Base-by-base conservation (phyloP, 2,329 filamentous ascomycete genomes). In the Graphilbum ipis-grandicollis region DNA sequence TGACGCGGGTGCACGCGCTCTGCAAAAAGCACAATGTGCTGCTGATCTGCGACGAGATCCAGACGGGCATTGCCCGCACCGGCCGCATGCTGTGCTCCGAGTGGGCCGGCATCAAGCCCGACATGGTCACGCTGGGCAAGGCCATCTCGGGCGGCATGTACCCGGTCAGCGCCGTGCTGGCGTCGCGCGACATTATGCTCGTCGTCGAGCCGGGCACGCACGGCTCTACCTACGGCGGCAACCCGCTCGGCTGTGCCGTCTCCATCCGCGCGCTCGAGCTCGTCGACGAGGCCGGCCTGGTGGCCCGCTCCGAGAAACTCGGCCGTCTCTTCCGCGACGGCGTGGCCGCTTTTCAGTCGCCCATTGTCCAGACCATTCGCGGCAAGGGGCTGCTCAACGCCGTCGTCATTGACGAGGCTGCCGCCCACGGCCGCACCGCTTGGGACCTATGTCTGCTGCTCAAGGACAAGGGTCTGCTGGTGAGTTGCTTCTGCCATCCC, bases 101-200 rank as follows among this genome's bases (percentile, higher is more conserved):
- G 60, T 96, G 90, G 86, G 78, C 82, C 39, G 81, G 78, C 47
- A 85, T 98, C 65, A 92, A 88, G 65, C 90, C 88, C 29, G 90
- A 98, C 55, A 70, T 98, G 51, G 79, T 98, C 19, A 78, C 93
- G 34, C 75, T 98, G 25, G 90, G 90, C 52, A 98, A 98, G 65
- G 90, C 90, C 48, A 93, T 98, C 55, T 93, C 85, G 25, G 90
- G 90, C 44, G 90, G 90, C 57, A 90, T 96, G 79, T 98, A 98
- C 61, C 90, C 90, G n/a, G 90, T 98, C 40, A 93, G 85, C 43
- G 85, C 79, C 50, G 86, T 98, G 34, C 68, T 98, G 36, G 79
- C 80, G 43, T 76, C 76, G 50, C 85, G 79, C 60, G 86, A 94
- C 39, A 68, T 96, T 44, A 94, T 98, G 86, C 71, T 94, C 46